Percentiles rank a stretch among this genome's conserved stretches.
phyloP scores from a whole-genome alignment of 2,329 filamentous ascomycete species.

The Ophiocordyceps sinensis region DNA sequence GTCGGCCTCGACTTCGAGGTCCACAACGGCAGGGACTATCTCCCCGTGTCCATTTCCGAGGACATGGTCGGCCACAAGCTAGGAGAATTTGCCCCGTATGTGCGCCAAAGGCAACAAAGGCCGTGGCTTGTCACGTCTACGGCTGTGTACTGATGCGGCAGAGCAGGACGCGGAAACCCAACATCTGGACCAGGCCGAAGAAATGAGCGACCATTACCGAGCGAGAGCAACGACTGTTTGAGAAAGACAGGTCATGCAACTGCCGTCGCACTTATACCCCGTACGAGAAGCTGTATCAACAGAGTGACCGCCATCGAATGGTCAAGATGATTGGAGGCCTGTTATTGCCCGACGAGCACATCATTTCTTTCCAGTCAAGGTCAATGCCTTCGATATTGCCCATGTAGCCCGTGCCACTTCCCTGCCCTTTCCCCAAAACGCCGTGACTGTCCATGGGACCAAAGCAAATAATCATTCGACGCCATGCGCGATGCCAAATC shows the following conservation, averaged over 20 bases:
- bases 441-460: not conserved
- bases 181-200: constrained; percentile 34
- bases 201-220: constrained; percentile 10
- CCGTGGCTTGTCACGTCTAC: not conserved
- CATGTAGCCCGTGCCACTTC: not conserved
- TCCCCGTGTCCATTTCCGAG: constrained; percentile 72
- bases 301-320: not conserved
- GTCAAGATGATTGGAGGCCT: not conserved
- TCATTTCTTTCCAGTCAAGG: not conserved
- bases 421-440: constrained; percentile 1
- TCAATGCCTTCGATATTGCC: not conserved
- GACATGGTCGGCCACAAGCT: constrained; percentile 96
- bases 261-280: not conserved
- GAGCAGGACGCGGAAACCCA: constrained; percentile 42
- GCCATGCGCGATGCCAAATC: constrained; percentile 1
- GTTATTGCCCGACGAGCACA: not conserved
- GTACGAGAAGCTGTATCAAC: not conserved
- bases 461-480: constrained; percentile 1
- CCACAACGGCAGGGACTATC: constrained; percentile 81
- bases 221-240: not conserved
- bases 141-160: not conserved
- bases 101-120: constrained; percentile 10
- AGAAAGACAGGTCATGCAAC: not conserved
- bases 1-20: constrained; percentile 81
- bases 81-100: constrained; percentile 81